Evolutionary conservation across 2,329 filamentous ascomycete genomes (phyloP).

Genomic region (Cladosporium sp.): DNA sequence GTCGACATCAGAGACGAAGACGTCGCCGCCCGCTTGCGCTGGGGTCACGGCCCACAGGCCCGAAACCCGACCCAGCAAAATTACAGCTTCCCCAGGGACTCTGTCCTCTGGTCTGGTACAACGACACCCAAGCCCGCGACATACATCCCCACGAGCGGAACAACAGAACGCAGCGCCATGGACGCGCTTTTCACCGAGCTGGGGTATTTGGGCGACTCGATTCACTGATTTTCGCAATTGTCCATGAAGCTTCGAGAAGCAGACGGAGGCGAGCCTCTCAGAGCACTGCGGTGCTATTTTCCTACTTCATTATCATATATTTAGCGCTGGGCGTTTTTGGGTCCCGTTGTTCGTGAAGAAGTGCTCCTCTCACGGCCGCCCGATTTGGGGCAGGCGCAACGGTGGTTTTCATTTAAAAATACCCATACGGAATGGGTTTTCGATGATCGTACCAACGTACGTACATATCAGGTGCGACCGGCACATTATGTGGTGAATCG

Average conservation of each 20-base stretch:
- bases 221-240: conserved; percentile 10
- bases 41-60: neutral
- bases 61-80: conserved; percentile 8
- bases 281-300: neutral
- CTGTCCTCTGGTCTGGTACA: neutral
- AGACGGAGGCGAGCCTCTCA: too few species aligned
- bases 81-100: neutral
- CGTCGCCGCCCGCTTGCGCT: neutral
- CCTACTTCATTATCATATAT: neutral
- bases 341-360: neutral
- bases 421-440: too few species aligned
- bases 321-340: neutral
- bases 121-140: neutral
- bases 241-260: too few species aligned
- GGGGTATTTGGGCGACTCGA: conserved; percentile 26
- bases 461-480: too few species aligned
- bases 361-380: neutral
- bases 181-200: conserved; percentile 30
- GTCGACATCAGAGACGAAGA: neutral
- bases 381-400: neutral
- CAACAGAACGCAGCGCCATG: conserved; percentile 7
- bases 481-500: too few species aligned
- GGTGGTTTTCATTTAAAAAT: neutral
- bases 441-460: too few species aligned
- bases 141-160: neutral